A percentile compares a stretch with the other conserved stretches of the same genome.
These are phyloP conservation scores for Triticum turgidum DNA, from an alignment of 176 grass and related monocot genomes.

Conservation along the genomic window DNA sequence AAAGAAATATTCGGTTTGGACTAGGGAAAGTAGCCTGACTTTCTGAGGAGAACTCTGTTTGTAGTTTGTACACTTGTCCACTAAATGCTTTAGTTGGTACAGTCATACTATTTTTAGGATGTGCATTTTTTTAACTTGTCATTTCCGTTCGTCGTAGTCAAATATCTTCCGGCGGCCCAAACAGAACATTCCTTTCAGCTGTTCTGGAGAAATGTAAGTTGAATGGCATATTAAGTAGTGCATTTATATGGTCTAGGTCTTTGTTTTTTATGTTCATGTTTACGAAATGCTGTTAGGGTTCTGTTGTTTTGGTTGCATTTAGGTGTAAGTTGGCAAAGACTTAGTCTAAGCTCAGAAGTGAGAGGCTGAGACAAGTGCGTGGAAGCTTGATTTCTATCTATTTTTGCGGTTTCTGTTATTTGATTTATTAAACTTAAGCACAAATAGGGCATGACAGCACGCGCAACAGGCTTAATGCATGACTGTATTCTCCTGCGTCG, in stretches of 20 bases:
- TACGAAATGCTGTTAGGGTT: not conserved
- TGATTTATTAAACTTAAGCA: not conserved
- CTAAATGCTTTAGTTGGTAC: not conserved
- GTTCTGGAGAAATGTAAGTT: not conserved
- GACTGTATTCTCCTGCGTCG: not conserved
- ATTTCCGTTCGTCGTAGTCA: not conserved
- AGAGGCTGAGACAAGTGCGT: not conserved
- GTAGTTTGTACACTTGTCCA: not conserved
- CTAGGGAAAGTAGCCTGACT: not conserved
- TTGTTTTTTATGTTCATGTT: not conserved
- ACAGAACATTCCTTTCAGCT: not conserved
- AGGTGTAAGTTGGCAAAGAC: constrained; percentile 1
- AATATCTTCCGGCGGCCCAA: not conserved
- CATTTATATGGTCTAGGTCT: not conserved
- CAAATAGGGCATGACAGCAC: not conserved
- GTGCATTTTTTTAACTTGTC: not conserved
- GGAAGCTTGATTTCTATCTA: not conserved
- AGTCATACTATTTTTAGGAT: not conserved
- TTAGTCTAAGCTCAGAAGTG: not conserved
- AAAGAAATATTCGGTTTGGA: constrained; percentile 32
- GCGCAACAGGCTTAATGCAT: not conserved
- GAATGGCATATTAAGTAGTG: not conserved
- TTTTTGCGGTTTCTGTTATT: not conserved
- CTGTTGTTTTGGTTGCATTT: not conserved
- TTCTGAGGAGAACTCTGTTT: constrained; percentile 1